Evolutionary conservation across 176 grass and related monocot species (phyloP), one percentile per base, ranked within the genome.

Genomic region (Avena eriantha): DNA sequence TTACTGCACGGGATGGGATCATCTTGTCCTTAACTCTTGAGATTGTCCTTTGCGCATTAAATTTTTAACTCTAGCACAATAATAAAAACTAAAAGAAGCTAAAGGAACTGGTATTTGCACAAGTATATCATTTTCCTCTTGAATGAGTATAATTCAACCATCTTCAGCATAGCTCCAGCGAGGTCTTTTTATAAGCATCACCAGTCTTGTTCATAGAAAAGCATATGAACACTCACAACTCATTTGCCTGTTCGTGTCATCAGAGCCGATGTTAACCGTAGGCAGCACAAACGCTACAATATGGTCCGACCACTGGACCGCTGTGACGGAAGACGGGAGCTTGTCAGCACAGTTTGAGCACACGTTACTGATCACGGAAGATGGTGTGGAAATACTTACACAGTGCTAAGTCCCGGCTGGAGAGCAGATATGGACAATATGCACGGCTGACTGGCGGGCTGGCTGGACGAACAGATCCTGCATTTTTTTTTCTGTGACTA

Each of bases 281-380:
- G 96, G 96, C 66, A 94, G 90, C 92, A 93, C 83, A 75, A 88
- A 91, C 48, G 86, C 90, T 72, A 83, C 84, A 34, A 96, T 96
- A 66, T 98, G 96, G 96, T 78, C 86, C 2, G 96, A 98, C 86
- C 88, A 94, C 66, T 98, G 93, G 92, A 96, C 93, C 8, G 96
- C 96, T 0, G 93, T 98, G 49, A 98, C 96, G 3, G 88, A 95
- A 88, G 96, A 98, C 41, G 84, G 93, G 45, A 92, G 92, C 79
- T 78, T 98, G 71, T 94, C 93, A 17, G 90, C 96, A 33, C 96
- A 98, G 63, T 98, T 98, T 55, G 96, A 98, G 89, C 93, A 96
- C 87, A 98, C 92, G 0, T 79, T 98, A 84, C 76, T 96, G 74
- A 92, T 96, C 3, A 96, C 88, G 0, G 90, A 96, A 88, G 90